Percentiles rank a stretch among this genome's conserved stretches.
Evolutionary conservation across 140 eudicot genomes (phyloP).

Genomic region (Bidens hawaiensis): DNA sequence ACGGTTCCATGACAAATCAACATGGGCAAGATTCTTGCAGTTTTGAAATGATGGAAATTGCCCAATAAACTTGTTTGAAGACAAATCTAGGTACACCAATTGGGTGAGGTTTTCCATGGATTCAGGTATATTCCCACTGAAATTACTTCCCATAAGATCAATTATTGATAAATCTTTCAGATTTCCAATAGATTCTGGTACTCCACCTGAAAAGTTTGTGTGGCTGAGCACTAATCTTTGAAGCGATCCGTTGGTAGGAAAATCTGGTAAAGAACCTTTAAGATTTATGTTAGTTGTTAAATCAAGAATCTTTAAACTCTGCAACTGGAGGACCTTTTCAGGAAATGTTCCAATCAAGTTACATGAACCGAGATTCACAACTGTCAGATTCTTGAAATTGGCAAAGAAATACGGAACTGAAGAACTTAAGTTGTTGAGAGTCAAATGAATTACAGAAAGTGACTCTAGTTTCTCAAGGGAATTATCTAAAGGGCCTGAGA

Average conservation of each 20-base stretch:
- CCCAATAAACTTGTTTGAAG: slow-evolving; percentile 21
- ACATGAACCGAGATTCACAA: slow-evolving; percentile 21
- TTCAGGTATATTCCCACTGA: slow-evolving; percentile 19
- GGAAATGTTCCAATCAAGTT: slow-evolving; percentile 28
- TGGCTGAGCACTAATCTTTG: slow-evolving; percentile 16
- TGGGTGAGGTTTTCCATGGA: too few relatives aligned
- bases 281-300: not conserved
- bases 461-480: slow-evolving; percentile 33
- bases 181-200: slow-evolving; percentile 29
- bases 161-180: slow-evolving; percentile 10
- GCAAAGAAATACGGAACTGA: too few relatives aligned
- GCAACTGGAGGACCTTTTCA: not conserved
- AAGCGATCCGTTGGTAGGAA: slow-evolving; percentile 20
- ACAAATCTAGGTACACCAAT: slow-evolving; percentile 17
- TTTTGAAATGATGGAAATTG: slow-evolving; percentile 20
- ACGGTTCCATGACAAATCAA: slow-evolving; percentile 36
- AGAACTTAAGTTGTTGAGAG: slow-evolving; percentile 22
- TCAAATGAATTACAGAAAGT: slow-evolving; percentile 26
- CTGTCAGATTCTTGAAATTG: slow-evolving; percentile 23
- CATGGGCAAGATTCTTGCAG: slow-evolving; percentile 23
- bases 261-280: slow-evolving; percentile 22
- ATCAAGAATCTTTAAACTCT: too few relatives aligned
- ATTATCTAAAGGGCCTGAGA: too few relatives aligned
- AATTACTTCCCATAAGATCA: slow-evolving; percentile 2
- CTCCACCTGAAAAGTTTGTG: slow-evolving; percentile 21